These are phyloP conservation scores for Penicillium occitanis DNA, from an alignment of 2,329 filamentous ascomycete species.

Conservation along the genomic window DNA sequence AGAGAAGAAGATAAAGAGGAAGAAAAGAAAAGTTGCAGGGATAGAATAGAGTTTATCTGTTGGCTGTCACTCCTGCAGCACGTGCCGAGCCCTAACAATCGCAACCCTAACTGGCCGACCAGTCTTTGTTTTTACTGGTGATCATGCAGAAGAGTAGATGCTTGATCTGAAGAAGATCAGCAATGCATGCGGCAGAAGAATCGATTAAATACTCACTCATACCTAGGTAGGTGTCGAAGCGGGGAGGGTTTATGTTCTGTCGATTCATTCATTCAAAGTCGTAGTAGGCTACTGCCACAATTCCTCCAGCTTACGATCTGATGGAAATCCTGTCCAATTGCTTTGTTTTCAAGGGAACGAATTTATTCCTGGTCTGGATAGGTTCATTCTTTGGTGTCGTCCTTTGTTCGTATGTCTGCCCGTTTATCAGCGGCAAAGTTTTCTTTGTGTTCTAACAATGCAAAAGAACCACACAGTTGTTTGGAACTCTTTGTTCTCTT, in stretches of 20 bases:
- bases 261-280: background rate
- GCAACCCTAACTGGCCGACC: background rate
- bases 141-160: background rate
- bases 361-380: background rate
- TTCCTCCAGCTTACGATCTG: no score
- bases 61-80: background rate
- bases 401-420: background rate
- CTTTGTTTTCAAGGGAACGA: background rate
- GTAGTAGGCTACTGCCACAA: background rate
- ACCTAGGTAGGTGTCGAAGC: background rate
- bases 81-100: background rate
- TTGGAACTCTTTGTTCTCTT: background rate
- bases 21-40: background rate
- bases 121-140: background rate
- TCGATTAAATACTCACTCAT: background rate
- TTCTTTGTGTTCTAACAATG: background rate
- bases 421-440: background rate
- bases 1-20: background rate
- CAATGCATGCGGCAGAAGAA: background rate
- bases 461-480: background rate
- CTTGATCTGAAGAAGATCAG: background rate
- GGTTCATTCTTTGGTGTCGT: no score
- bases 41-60: background rate
- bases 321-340: background rate
- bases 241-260: background rate